Percentiles rank a stretch among this genome's conserved stretches.
These are phyloP conservation scores for Boechera stricta DNA, from an alignment of 345 rosid species.

Conservation along the genomic window DNA sequence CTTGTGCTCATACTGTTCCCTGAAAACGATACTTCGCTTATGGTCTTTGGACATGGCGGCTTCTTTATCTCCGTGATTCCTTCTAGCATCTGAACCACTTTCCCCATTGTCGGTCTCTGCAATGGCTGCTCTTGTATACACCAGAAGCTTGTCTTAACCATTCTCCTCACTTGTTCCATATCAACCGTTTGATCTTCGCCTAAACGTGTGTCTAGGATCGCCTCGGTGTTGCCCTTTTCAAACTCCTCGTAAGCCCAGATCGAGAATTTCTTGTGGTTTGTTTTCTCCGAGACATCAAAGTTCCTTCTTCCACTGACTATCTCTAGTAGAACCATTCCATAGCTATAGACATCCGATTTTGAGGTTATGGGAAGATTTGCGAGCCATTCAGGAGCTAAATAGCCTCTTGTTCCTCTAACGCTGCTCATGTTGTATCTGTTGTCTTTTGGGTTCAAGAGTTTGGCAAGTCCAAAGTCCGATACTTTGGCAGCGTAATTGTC, in stretches of 20 bases:
- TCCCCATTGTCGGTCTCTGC: constrained; percentile 66
- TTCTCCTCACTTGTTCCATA: constrained; percentile 56
- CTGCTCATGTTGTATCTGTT: constrained; percentile 52
- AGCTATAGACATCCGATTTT: constrained; percentile 71
- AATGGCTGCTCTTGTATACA: constrained; percentile 66
- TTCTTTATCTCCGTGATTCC: constrained; percentile 53
- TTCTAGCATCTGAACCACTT: constrained; percentile 69
- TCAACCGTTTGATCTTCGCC: constrained; percentile 42
- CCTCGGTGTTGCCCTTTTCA: constrained; percentile 50
- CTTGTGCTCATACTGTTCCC: constrained; percentile 51
- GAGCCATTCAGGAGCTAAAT: constrained; percentile 69
- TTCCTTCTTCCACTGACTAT: constrained; percentile 64
- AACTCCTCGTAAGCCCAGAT: constrained; percentile 59
- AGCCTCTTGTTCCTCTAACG: constrained; percentile 69
- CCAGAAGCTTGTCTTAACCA: constrained; percentile 63
- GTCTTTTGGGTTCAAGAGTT: constrained; percentile 59
- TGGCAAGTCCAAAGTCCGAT: constrained; percentile 69
- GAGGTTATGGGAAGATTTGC: constrained; percentile 61
- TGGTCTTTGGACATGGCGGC: constrained; percentile 56
- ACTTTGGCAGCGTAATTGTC: constrained; percentile 59
- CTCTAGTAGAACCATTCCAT: constrained; percentile 68
- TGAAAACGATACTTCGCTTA: constrained; percentile 39
- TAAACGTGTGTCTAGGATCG: constrained; percentile 55
- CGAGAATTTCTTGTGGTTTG: constrained; percentile 54
- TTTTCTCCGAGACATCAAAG: constrained; percentile 52